Evolutionary conservation across 805 yeast species (phyloP), one percentile per base, ranked within the genome.

Genomic region (Candida montana): DNA sequence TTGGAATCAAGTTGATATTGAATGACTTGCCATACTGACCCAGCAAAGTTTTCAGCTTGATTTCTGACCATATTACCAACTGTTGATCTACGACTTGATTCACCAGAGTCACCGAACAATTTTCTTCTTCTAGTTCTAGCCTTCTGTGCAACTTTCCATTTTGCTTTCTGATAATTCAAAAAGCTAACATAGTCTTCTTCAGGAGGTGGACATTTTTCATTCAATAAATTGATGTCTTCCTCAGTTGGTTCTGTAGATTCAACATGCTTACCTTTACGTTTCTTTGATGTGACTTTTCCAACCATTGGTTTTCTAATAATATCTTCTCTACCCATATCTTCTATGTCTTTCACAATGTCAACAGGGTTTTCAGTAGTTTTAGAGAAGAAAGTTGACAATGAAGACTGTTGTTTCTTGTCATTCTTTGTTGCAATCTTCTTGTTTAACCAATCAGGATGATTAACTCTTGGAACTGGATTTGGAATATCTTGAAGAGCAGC

Each of bases 391-490:
- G 64, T 64, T 1, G 72, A 61, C 37, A 91, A 64, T 0, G 79
- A 75, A 2, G 79, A 69, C 61, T 91, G 98, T 54, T 85, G 85
- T 54, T 75, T 70, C 44, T 74, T 77, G 57, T 86, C 91, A 41
- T 78, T 77, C 41, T 69, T 75, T 6, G 64, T 65, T 2, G 72
- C 70, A 40, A 91, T 78, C 45, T 74, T 75, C 51, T 73, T 80
- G 45, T 72, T 74, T 42, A 93, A 68, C 99, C 99, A 93, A 24
- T 83, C 93, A 0, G 99, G 99, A 55, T 91, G 97, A 4, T 77
- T 76, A 7, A 95, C 91, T 51, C 97, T 71, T 5, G 97, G 97
- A 33, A 95, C 97, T 0, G 99, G 99, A 55, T 93, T 95, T 12
- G 69, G 64, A 15, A 91, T 77, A 39, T 79, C 78, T 65, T 93